Evolutionary conservation across 140 eudicot genomes (phyloP), one percentile per base, ranked within the genome.

Genomic region (Cichorium intybus): DNA sequence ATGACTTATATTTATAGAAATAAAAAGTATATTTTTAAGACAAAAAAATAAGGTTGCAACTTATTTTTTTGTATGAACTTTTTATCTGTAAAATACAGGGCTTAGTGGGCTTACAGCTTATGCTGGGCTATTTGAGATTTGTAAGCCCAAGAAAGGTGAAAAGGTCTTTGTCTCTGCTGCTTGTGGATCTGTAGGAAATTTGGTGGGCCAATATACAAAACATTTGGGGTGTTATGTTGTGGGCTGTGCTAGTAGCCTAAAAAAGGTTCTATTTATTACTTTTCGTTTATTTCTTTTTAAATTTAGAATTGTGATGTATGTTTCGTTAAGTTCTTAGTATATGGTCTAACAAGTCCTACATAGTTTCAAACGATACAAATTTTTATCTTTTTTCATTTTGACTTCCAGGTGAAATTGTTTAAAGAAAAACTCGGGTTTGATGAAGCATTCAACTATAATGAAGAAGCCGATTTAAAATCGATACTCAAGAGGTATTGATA

Each of bases 181-280:
- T 65, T 79, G 86, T 18, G 97, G 97, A 29, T 84, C 95, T 5
- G 95, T 90, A 0, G 97, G 94, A 60, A 74, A 81, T 72, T 43
- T 90, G 48, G 97, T 90, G 15, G 97, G 95, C 45, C 97, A 90
- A 47, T 86, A 77, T 65, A 94, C 97, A 0, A 90, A 90, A 74
- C 71, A 56, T 6, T 60, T 69, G n/a, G 97, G 97, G 0, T 90
- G 97, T 77, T 79, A 82, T 71, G 97, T 90, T 43, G 97, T 90
- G 50, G 97, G 97, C 9, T 81, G 90, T 70, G 97, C 97, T 24
- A 94, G 97, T 7, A 82, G 75, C 69, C 55, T 72, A 20, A 22
- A 80, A 29, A 90, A 86, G 93, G 97, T 85, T 4, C n/a, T 37
- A 6, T 55, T 22, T 22, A 21, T n/a, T 35, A 15, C 10, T 4